These are phyloP conservation scores for Hanseniaspora meyeri DNA, from an alignment of 805 yeast species.

Conservation along the genomic window DNA sequence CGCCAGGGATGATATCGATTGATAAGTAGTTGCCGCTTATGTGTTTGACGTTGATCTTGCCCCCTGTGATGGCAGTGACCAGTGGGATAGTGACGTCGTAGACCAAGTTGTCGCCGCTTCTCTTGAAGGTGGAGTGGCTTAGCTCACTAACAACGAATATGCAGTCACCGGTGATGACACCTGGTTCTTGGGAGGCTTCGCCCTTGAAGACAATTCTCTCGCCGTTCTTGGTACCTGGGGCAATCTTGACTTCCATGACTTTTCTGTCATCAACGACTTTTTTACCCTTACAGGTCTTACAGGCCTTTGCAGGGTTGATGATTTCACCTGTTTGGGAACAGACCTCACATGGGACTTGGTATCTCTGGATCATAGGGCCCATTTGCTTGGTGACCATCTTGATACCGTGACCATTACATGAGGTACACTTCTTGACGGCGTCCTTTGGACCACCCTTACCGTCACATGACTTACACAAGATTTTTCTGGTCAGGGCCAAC, in stretches of 20 bases:
- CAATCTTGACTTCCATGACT: conserved; percentile 85
- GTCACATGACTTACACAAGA: conserved; percentile 75
- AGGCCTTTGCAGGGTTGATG: conserved; percentile 73
- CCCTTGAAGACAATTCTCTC: conserved; percentile 84
- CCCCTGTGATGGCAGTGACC: conserved; percentile 93
- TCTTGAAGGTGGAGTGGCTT: conserved; percentile 67
- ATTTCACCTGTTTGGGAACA: conserved; percentile 91
- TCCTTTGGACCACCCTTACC: conserved; percentile 96
- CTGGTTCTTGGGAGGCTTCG: conserved; percentile 96
- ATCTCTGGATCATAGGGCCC: conserved; percentile 99
- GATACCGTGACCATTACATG: conserved; percentile 87
- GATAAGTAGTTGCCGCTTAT: conserved; percentile 85
- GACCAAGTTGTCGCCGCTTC: conserved; percentile 80
- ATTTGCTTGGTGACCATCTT: conserved; percentile 89
- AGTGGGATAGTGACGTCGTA: conserved; percentile 81
- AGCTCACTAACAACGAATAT: conserved; percentile 82
- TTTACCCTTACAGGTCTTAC: conserved; percentile 79
- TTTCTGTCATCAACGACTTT: conserved; percentile 80
- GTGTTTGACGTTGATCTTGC: conserved; percentile 76
- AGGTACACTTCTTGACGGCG: conserved; percentile 69
- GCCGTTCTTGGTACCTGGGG: conserved; percentile 94
- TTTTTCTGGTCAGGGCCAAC: conserved; percentile 84
- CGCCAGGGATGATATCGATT: conserved; percentile 77
- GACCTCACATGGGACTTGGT: conserved; percentile 84
- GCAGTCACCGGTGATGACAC: conserved; percentile 91